Evolutionary conservation across 331 rosid species (phyloP), one percentile per base, ranked within the genome.

Genomic region (Malus hybrid): DNA sequence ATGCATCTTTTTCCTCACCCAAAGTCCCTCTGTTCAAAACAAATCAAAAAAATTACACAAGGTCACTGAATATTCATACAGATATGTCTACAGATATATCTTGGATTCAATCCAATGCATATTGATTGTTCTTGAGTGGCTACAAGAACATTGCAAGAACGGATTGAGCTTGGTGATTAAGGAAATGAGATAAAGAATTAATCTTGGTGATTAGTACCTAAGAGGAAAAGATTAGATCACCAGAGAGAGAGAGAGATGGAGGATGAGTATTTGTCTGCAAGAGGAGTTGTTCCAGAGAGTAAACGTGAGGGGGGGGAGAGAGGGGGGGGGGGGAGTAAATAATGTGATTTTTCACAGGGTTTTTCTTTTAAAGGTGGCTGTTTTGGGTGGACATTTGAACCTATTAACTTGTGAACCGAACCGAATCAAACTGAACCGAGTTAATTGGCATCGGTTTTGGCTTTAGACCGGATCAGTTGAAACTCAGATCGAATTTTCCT

Each of bases 1-100:
- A 83, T 91, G 88, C 98, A 91, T 90, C 85, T 71, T 83, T 54
- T 54, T 9, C 61, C 29, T 65, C 48, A 52, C 65, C 77, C 32
- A 16, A 57, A 50, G 18, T 65, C 60, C 36, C 67, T 22, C 76
- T 72, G 56, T 33, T 33, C 19, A 72, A 33, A 34, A 57, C 22
- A 72, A 67, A 24, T 0, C 5, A 2, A 60, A 60, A 29, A 36
- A 52, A 29, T 5, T 48, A 19, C 14, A 27, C 1, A 31, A 52
- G 22, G 46, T 64, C 69, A 31, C 46, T 64, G 69, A 32, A 8
- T 46, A 46, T 46, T 4, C 16, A 46, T 46, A 46, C 6, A 13
- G 16, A 46, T 46, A 46, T 64, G 7, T 3, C 8, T n/a, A 16
- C 8, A 31, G 1, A 12, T 13, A 64, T 14, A 12, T 16, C 24